Percentiles rank a stretch among this genome's conserved stretches.
Evolutionary conservation across 805 yeast genomes (phyloP).

Genomic region (Brettanomyces nanus): DNA sequence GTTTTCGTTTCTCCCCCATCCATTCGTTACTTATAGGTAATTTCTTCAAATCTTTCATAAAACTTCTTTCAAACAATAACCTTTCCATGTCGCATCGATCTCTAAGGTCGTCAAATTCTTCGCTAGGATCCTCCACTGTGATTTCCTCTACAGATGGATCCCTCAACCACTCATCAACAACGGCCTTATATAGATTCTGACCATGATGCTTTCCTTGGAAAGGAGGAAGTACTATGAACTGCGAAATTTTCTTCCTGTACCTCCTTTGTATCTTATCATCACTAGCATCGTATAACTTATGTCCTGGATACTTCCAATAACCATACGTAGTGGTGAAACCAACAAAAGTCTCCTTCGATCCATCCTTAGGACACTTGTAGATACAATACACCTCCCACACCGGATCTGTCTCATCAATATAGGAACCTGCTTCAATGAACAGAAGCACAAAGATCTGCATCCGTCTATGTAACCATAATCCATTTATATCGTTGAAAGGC

Average conservation of each 20-base stretch:
- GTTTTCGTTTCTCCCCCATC: conserved; percentile 29
- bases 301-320: conserved; percentile 69
- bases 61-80: conserved; percentile 26
- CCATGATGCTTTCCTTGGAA: conserved; percentile 75
- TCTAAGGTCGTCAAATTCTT: conserved; percentile 82
- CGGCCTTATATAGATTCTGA: conserved; percentile 45
- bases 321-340: conserved; percentile 83
- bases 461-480: conserved; percentile 51
- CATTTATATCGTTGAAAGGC: conserved; percentile 29
- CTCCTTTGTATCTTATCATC: conserved; percentile 36
- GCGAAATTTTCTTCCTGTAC: conserved; percentile 72
- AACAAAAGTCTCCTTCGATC: conserved; percentile 38
- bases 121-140: conserved; percentile 92
- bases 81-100: conserved; percentile 70
- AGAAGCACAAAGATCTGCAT: conserved; percentile 74
- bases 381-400: conserved; percentile 74
- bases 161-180: conserved; percentile 47
- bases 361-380: conserved; percentile 28
- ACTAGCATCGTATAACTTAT: conserved; percentile 16
- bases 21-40: conserved; percentile 28
- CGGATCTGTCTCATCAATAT: conserved; percentile 66
- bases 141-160: conserved; percentile 55
- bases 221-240: conserved; percentile 78
- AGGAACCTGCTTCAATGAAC: conserved; percentile 91
- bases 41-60: conserved; percentile 22